Percentiles rank a stretch among this genome's conserved stretches.
Conservation (phyloP, 441 rosid species). For the Populus hybrid region DNA sequence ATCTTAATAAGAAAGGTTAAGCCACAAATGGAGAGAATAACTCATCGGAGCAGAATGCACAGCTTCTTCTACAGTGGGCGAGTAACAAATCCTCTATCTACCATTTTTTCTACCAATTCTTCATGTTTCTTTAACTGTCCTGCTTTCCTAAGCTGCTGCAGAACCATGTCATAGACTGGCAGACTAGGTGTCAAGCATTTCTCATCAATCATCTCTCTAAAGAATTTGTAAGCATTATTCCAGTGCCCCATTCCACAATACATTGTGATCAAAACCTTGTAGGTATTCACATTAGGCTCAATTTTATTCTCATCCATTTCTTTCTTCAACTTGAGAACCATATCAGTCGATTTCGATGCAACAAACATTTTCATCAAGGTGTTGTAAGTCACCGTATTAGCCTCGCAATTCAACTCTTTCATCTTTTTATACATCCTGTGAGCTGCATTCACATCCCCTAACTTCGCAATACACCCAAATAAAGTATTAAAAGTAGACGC, state of each 20-base stretch:
- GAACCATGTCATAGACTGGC: constrained; percentile 68
- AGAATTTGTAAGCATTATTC: constrained; percentile 80
- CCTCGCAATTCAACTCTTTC: constrained; percentile 61
- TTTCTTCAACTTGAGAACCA: constrained; percentile 87
- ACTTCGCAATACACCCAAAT: constrained; percentile 63
- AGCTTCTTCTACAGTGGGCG: constrained; percentile 30
- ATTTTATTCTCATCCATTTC: constrained; percentile 79
- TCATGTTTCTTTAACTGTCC: constrained; percentile 87
- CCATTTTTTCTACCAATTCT: constrained; percentile 83
- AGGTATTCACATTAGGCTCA: constrained; percentile 86
- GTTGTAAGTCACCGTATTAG: constrained; percentile 69
- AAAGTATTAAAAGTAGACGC: constrained; percentile 70
- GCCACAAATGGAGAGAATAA: neutral
- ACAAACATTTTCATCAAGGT: constrained; percentile 74
- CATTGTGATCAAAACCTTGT: constrained; percentile 67
- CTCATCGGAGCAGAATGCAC: neutral
- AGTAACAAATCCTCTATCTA: constrained; percentile 55
- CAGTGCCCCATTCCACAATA: constrained; percentile 93
- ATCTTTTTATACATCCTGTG: constrained; percentile 69
- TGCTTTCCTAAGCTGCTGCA: constrained; percentile 65
- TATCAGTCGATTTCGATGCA: constrained; percentile 60
- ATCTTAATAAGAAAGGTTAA: neutral
- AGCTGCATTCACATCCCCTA: constrained; percentile 72
- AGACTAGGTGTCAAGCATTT: constrained; percentile 69
- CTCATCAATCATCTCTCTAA: constrained; percentile 80